phyloP scores from a whole-genome alignment of 2,329 filamentous ascomycete genomes.

The Talaromyces amestolkiae region DNA sequence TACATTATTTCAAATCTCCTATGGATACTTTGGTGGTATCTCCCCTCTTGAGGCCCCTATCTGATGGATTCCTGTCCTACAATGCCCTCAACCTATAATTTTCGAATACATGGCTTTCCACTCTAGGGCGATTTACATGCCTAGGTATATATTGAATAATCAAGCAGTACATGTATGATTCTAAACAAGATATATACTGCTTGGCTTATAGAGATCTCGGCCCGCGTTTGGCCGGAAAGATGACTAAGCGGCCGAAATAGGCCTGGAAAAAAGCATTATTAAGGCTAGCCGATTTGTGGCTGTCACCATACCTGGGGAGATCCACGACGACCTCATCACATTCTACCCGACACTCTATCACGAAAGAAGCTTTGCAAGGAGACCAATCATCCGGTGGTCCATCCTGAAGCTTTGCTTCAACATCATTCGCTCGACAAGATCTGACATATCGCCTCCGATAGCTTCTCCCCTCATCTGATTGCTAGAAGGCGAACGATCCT shows the following conservation, averaged over 20 bases:
- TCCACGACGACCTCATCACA: constrained; percentile 5
- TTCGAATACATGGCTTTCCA: background rate
- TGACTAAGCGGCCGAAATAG: constrained; percentile 16
- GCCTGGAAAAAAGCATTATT: constrained; percentile 10
- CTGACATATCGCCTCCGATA: background rate
- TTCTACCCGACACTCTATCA: background rate
- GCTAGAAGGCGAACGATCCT: background rate
- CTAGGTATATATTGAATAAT: background rate
- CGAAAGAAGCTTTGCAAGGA: background rate
- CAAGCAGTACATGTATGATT: no score
- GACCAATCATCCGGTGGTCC: constrained; percentile 13
- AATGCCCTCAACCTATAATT: background rate
- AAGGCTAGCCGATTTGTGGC: constrained; percentile 8
- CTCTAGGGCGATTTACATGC: background rate
- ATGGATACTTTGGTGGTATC: background rate
- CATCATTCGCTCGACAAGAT: background rate
- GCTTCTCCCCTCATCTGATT: background rate
- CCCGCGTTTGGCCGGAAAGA: constrained; percentile 5
- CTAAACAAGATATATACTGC: no score
- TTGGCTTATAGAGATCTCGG: background rate
- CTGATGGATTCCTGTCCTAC: background rate
- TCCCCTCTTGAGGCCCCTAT: background rate
- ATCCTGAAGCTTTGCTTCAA: background rate
- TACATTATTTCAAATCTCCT: background rate
- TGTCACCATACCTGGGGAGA: constrained; percentile 6